These are phyloP conservation scores for Globisporangium heterothallicum DNA, from an alignment of 352 stramenopile genomes.

Conservation along the genomic window DNA sequence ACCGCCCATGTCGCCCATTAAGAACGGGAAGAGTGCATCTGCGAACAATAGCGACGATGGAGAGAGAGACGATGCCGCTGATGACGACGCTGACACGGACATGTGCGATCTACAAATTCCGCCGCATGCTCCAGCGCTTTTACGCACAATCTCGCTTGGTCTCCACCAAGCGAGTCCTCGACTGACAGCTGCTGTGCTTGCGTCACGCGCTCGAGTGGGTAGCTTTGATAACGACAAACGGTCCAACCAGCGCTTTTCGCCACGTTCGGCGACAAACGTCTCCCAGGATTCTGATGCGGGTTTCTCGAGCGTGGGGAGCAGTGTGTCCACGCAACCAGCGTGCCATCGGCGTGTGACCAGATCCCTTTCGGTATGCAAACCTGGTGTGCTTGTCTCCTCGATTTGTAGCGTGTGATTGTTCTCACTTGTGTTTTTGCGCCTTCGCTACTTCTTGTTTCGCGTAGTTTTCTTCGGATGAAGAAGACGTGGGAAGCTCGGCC, in stretches of 20 bases:
- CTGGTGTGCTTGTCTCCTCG: background rate
- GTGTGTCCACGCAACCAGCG: constrained; percentile 43
- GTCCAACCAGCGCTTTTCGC: constrained; percentile 7
- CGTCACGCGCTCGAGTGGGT: constrained; percentile 31
- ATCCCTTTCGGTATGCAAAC: constrained; percentile 48
- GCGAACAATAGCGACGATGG: background rate
- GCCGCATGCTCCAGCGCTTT: constrained; percentile 23
- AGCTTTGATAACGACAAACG: constrained; percentile 25
- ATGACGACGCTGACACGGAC: constrained; percentile 14
- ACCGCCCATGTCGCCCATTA: constrained; percentile 27
- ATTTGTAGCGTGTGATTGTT: too few relatives aligned
- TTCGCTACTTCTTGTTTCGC: background rate
- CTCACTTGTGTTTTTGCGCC: constrained; percentile 10
- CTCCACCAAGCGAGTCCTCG: constrained; percentile 36
- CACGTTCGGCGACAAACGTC: constrained; percentile 10
- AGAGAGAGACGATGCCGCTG: background rate
- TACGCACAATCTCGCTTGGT: constrained; percentile 43
- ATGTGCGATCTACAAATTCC: constrained; percentile 19
- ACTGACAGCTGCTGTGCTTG: constrained; percentile 36
- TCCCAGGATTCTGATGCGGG: constrained; percentile 25
- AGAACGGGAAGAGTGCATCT: background rate
- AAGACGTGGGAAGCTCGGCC: constrained; percentile 24
- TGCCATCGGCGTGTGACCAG: constrained; percentile 50
- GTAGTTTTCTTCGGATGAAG: constrained; percentile 15
- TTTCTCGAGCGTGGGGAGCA: constrained; percentile 56